These are phyloP conservation scores for Aspergillus bombycis DNA, from an alignment of 2,329 filamentous ascomycete species.

Conservation along the genomic window DNA sequence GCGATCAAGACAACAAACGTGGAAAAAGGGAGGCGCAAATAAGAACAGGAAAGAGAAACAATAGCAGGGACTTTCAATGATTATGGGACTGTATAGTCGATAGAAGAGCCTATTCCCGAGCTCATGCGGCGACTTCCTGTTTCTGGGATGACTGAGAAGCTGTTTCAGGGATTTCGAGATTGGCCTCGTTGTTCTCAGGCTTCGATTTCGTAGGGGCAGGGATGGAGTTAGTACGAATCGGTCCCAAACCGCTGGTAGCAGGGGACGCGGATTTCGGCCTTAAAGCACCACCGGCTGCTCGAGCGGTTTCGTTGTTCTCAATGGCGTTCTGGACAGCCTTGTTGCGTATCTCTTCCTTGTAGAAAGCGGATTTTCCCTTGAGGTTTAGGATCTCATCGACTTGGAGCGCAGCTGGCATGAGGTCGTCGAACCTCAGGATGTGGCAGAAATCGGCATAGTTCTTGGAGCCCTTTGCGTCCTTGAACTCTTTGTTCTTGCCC, in stretches of 20 bases:
- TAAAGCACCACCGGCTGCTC: conserved; percentile 35
- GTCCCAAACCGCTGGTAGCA: conserved; percentile 29
- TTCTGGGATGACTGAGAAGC: conserved; percentile 26
- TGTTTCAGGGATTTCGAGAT: conserved; percentile 26
- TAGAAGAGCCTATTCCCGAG: background rate
- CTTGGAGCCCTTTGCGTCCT: conserved; percentile 65
- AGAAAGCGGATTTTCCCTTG: conserved; percentile 27
- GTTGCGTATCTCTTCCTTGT: conserved; percentile 18
- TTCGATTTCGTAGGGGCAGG: conserved; percentile 29
- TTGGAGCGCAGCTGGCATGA: conserved; percentile 65
- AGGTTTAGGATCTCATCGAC: conserved; percentile 63
- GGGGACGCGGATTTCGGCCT: conserved; percentile 30
- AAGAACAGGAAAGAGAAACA: background rate
- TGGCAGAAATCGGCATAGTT: conserved; percentile 72
- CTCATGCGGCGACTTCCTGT: conserved; percentile 27
- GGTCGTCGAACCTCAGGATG: conserved; percentile 64
- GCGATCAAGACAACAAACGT: conserved; percentile 12
- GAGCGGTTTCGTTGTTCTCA: conserved; percentile 39
- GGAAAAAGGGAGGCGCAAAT: conserved; percentile 14
- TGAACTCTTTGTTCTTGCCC: conserved; percentile 70
- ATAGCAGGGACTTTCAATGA: background rate
- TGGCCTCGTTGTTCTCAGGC: conserved; percentile 27
- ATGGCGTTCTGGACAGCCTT: conserved; percentile 39
- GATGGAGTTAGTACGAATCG: conserved; percentile 38
- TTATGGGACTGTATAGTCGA: background rate